Conservation (phyloP, 345 rosid species). For the Erodium maritimum region DNA sequence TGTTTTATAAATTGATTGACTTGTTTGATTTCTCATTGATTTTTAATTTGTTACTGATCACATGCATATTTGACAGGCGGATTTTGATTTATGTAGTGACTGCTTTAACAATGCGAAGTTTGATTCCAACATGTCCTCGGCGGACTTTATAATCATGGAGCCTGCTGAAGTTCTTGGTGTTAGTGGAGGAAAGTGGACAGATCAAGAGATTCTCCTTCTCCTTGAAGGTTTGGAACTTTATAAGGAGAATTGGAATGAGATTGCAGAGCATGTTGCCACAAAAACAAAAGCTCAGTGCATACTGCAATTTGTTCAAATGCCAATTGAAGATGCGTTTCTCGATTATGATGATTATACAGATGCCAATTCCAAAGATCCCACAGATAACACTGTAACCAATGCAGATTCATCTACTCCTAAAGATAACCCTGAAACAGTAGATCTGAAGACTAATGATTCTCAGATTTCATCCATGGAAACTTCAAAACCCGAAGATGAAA, state of each 20-base stretch:
- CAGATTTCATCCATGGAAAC: conserved; percentile 30
- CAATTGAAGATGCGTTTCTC: conserved; percentile 77
- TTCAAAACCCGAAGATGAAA: conserved; percentile 41
- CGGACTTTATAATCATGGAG: conserved; percentile 95
- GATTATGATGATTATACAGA: conserved; percentile 34
- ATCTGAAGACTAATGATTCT: conserved; percentile 28
- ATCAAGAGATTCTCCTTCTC: conserved; percentile 97
- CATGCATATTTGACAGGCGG: conserved; percentile 66
- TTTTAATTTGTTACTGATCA: conserved; percentile 9
- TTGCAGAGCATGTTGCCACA: conserved; percentile 99
- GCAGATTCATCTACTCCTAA: conserved; percentile 29
- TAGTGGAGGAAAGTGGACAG: conserved; percentile 93
- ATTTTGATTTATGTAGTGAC: conserved; percentile 93
- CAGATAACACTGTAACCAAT: conserved; percentile 21
- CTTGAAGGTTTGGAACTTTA: conserved; percentile 94
- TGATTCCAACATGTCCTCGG: conserved; percentile 76
- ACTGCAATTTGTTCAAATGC: conserved; percentile 97
- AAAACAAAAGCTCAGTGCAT: conserved; percentile 96
- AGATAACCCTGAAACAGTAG: conserved; percentile 43
- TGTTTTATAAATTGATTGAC: no score
- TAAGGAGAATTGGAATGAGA: conserved; percentile 95
- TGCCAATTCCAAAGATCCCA: conserved; percentile 33
- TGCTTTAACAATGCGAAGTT: conserved; percentile 86
- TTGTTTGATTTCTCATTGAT: neutral
- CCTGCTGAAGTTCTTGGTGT: conserved; percentile 76